Conservation (phyloP, 441 rosid genomes). For the Adansonia rubrostipa region DNA sequence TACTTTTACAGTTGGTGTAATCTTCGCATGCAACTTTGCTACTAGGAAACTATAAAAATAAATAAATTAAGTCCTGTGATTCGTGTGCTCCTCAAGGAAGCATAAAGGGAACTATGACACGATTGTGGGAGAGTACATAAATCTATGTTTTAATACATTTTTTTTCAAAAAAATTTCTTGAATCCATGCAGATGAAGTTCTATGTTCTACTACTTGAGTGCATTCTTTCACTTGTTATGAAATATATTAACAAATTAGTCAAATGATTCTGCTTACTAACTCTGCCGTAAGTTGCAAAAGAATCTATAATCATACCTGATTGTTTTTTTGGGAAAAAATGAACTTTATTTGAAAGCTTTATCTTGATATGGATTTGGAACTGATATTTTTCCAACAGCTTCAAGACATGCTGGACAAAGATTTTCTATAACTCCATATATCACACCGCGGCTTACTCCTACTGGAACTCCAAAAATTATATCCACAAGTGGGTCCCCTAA, state of each 20-base stretch:
- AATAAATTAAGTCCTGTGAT: not conserved
- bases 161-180: not conserved
- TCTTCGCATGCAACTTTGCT: not conserved
- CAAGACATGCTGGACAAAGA: slow-evolving; percentile 52
- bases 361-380: not conserved
- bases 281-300: not conserved
- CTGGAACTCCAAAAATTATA: slow-evolving; percentile 71
- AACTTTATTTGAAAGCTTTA: not conserved
- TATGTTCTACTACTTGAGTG: not conserved
- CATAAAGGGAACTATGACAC: not conserved
- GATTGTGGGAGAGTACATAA: not conserved
- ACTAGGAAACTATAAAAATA: not conserved
- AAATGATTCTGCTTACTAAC: not conserved
- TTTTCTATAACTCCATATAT: slow-evolving; percentile 77
- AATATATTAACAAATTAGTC: not conserved
- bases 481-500: slow-evolving; percentile 68
- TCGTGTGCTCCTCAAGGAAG: not conserved
- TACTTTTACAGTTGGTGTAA: not conserved
- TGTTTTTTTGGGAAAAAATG: no score
- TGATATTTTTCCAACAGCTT: slow-evolving; percentile 45
- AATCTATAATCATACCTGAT: not conserved
- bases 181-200: not conserved
- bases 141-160: not conserved
- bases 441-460: slow-evolving; percentile 82
- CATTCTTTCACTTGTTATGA: not conserved